Evolutionary conservation across 2,329 filamentous ascomycete genomes (phyloP), one percentile per base, ranked within the genome.

Genomic region (Botrytis pseudocinerea): DNA sequence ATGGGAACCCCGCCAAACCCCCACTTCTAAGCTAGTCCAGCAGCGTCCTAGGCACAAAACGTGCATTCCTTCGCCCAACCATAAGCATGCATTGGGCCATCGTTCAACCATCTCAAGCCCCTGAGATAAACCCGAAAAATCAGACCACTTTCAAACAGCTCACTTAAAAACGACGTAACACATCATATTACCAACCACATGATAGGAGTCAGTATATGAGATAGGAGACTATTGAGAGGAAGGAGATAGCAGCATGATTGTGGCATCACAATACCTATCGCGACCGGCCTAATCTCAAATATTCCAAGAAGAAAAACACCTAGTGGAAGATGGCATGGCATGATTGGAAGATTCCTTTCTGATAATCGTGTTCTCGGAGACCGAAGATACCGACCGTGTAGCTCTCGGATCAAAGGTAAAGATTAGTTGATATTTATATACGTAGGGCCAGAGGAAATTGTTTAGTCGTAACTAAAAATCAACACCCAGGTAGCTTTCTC

Each of bases 111-210:
- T 32, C 2, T 62, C 44, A 51, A 46, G 32, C 64, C 46, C 25
- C 5, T 22, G n/a, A 68, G 22, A 25, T 16, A 38, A 68, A 14
- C 16, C 32, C 35, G 46, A 40, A 32, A 68, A 40, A 54, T 68
- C 64, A 68, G 64, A 68, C 64, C 64, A 68, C 44, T 16, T 16
- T 14, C 14, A 3, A 68, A 68, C 46, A 68, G 64, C 35, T 46
- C 64, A 68, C 44, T 54, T 54, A 7, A 4, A 18, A 68, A 28
- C 35, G 44, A 28, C 25, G 14, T 22, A 38, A 20, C 46, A 66
- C 46, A 25, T 48, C 4, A 3, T 25, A 35, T 35, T 5, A n/a
- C 38, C 44, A 48, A 28, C 62, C 9, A 18, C 25, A 12, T n/a
- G 32, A 25, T 7, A n/a, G 7, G 9, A 16, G 25, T 14, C 25